A percentile compares a stretch with the other conserved stretches of the same genome.
Conservation (phyloP, 139 green algal genomes). For the Chlamydomonas applanata region DNA sequence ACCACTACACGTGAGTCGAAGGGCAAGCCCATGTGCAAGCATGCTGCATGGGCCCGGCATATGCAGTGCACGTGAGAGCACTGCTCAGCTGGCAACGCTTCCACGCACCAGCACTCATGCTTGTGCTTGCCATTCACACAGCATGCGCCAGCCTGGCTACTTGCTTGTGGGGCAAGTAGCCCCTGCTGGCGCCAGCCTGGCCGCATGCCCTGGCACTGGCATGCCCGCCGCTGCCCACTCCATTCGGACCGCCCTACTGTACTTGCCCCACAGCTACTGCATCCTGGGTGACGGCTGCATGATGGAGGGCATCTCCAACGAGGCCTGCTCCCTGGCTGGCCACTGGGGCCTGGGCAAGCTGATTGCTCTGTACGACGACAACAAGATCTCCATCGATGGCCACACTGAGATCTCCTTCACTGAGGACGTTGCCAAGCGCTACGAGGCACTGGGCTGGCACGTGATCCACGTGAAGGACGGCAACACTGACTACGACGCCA, state of each 20-base stretch:
- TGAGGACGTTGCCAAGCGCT: constrained; percentile 93
- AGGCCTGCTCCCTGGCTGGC: constrained; percentile 94
- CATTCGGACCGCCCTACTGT: no score
- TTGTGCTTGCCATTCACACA: not conserved
- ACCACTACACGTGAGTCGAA: constrained; percentile 92
- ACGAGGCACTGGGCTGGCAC: constrained; percentile 91
- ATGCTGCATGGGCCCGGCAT: no score
- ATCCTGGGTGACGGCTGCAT: constrained; percentile 98
- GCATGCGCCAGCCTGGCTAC: no score
- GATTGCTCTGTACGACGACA: constrained; percentile 98
- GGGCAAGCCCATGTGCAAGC: no score
- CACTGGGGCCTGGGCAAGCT: constrained; percentile 99
- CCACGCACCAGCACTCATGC: not conserved
- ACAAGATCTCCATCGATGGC: constrained; percentile 84
- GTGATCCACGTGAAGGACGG: constrained; percentile 79
- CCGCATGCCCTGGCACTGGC: no score
- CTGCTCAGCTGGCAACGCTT: no score
- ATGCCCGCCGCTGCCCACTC: no score
- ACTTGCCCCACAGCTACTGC: constrained; percentile 87
- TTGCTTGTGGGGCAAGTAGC: not conserved
- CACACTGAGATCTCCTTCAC: constrained; percentile 99
- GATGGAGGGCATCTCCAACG: constrained; percentile 98
- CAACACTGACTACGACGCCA: constrained; percentile 91
- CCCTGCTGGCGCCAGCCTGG: not conserved
- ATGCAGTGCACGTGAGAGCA: no score